Base-by-base conservation (phyloP, 345 rosid species). In the Lagerstroemia speciosa region DNA sequence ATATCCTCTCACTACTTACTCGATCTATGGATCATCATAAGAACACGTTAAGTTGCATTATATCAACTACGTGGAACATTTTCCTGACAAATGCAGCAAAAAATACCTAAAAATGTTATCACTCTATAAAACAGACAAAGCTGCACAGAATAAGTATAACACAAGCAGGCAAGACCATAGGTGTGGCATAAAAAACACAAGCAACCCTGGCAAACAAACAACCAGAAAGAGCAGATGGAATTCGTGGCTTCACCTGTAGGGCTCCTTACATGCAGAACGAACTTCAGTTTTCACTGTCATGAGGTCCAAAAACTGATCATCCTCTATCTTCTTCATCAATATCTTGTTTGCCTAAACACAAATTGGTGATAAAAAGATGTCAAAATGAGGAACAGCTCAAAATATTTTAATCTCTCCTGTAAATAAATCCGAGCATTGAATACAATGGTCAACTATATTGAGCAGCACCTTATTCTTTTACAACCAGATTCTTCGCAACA, bases 271-370 rank as follows among this genome's bases (percentile, higher is more conserved):
- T 33, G 79, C 87, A 69, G 92, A 83, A 66, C 79, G 85, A 71
- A 89, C 91, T 79, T 91, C 95, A 36, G 96, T 87, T 69, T 85
- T 86, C 71, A 88, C 84, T 63, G 95, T 83, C 87, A 91, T 84
- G 67, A 89, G 92, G 71, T 88, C 90, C 85, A 94, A 75, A 89
- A 94, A 91, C 78, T 87, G 93, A 80, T 94, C 97, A 71, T 88
- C 91, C 78, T 88, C 99, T 67, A 94, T 94, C 86, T 82, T 91
- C 83, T 91, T 86, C 85, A 77, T 80, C 83, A 94, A 83, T 69
- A 89, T 85, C 80, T 83, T 91, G 81, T 94, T 87, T 61, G 97
- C 97, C 99, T 91, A 65, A 70, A 58, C 67, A 27, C 72, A 67
- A 22, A 45, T 57, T n/a, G 7, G 32, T 20, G 17, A 27, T 4